Conservation (phyloP, 2,329 filamentous ascomycete species). For the Hypoxylon sp. region DNA sequence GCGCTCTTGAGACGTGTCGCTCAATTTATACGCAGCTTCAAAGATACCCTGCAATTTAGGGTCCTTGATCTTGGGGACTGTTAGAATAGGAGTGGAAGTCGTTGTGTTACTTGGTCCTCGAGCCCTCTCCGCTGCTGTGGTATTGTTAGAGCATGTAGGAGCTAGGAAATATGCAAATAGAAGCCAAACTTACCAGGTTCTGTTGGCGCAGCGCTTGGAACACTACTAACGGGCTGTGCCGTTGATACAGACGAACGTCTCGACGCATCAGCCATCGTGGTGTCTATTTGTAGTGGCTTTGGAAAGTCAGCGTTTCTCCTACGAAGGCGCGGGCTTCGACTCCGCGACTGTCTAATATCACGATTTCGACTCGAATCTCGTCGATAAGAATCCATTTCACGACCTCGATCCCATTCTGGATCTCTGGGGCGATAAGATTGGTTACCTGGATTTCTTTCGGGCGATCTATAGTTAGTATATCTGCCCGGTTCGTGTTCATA, state of each 20-base stretch:
- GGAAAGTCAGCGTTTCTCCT: slow-evolving; percentile 25
- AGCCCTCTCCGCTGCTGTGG: slow-evolving; percentile 15
- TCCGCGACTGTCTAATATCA: no score
- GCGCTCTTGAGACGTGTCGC: slow-evolving; percentile 22
- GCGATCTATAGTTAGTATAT: slow-evolving; percentile 21
- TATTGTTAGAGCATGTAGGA: slow-evolving; percentile 21
- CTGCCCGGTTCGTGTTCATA: slow-evolving; percentile 1
- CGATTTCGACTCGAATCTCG: slow-evolving; percentile 32
- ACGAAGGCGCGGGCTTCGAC: slow-evolving; percentile 9
- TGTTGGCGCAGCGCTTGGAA: no score
- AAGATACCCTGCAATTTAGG: slow-evolving; percentile 39
- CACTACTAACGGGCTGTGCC: no score
- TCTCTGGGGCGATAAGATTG: slow-evolving; percentile 29
- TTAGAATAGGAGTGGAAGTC: neutral
- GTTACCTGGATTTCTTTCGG: slow-evolving; percentile 1
- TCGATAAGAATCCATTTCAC: slow-evolving; percentile 25
- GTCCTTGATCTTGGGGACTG: slow-evolving; percentile 37
- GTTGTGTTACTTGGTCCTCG: neutral
- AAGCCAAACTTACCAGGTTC: slow-evolving; percentile 36
- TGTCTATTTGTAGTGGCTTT: slow-evolving; percentile 30
- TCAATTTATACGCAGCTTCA: slow-evolving; percentile 26
- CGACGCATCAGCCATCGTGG: slow-evolving; percentile 20
- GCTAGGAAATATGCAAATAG: no score
- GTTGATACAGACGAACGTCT: no score
- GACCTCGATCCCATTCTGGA: slow-evolving; percentile 30